These are phyloP conservation scores for Cladosporium sp. DNA, from an alignment of 2,329 filamentous ascomycete genomes.

Conservation along the genomic window DNA sequence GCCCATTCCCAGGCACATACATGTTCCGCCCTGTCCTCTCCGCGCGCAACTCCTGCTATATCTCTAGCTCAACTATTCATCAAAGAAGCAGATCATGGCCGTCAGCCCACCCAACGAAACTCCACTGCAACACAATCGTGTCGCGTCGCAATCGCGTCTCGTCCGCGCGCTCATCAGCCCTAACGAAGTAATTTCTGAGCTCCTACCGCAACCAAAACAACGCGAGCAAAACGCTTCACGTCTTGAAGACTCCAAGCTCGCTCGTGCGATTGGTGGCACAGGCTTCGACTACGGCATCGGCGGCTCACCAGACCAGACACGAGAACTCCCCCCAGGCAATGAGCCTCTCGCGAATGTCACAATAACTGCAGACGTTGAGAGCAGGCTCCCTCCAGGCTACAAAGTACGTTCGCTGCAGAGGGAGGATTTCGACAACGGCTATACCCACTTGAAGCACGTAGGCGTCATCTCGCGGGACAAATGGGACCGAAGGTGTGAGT, in stretches of 20 bases:
- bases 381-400: constrained; percentile 27
- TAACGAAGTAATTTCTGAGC: constrained; percentile 19
- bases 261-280: constrained; percentile 19
- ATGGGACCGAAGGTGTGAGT: constrained; percentile 28
- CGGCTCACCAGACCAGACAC: constrained; percentile 11
- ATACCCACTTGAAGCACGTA: constrained; percentile 23
- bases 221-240: constrained; percentile 23
- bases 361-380: constrained; percentile 18
- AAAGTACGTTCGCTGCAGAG: constrained; percentile 24
- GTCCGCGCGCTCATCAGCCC: constrained; percentile 21
- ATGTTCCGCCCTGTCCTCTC: not conserved
- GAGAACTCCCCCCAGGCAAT: constrained; percentile 19
- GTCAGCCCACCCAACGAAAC: not conserved
- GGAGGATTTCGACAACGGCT: constrained; percentile 24
- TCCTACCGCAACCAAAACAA: constrained; percentile 19
- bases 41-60: not conserved
- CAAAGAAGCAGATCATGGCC: not conserved
- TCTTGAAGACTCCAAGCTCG: constrained; percentile 22
- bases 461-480: constrained; percentile 22
- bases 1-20: not conserved
- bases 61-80: not conserved
- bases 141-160: constrained; percentile 13
- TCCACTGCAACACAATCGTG: not conserved
- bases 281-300: constrained; percentile 21
- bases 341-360: constrained; percentile 21